Conservation (phyloP, 164 flowering plant genomes). For the Vitis amurensis region DNA sequence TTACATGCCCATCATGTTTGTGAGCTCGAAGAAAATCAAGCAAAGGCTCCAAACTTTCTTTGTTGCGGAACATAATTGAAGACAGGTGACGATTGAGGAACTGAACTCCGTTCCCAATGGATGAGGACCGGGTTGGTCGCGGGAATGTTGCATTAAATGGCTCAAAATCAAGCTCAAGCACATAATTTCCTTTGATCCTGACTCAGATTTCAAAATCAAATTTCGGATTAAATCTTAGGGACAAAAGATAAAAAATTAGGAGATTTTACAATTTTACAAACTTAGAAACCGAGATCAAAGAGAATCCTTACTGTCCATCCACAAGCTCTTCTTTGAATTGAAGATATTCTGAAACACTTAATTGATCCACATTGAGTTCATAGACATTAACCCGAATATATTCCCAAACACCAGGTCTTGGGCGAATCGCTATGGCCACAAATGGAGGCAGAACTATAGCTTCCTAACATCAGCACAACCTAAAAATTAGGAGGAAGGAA, state of each 20-base stretch:
- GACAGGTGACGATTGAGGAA: slow-evolving; percentile 96
- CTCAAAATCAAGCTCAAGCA: slow-evolving; percentile 93
- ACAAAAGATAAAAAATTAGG: too few relatives aligned
- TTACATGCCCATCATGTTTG: slow-evolving; percentile 78
- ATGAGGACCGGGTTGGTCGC: slow-evolving; percentile 77
- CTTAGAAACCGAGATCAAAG: neutral
- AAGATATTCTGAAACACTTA: slow-evolving; percentile 82
- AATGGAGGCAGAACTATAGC: slow-evolving; percentile 91
- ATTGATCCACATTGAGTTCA: slow-evolving; percentile 84
- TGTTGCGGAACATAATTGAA: slow-evolving; percentile 79
- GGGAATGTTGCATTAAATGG: slow-evolving; percentile 89
- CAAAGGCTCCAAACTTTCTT: slow-evolving; percentile 85
- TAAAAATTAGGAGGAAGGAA: neutral
- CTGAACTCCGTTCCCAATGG: slow-evolving; percentile 94
- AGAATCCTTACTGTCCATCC: slow-evolving; percentile 50
- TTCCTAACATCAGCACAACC: slow-evolving; percentile 53
- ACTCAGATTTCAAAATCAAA: neutral
- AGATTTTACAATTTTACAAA: neutral
- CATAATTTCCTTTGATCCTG: slow-evolving; percentile 40
- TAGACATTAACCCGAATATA: slow-evolving; percentile 79
- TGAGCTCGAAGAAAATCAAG: slow-evolving; percentile 86
- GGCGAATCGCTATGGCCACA: slow-evolving; percentile 91
- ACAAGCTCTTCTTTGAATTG: slow-evolving; percentile 83
- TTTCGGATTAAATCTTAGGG: too few relatives aligned
- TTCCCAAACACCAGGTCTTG: slow-evolving; percentile 99